Percentiles rank a stretch among this genome's conserved stretches.
Conservation (phyloP, 495 filamentous ascomycete genomes). For the Aeminium ludgeri region DNA sequence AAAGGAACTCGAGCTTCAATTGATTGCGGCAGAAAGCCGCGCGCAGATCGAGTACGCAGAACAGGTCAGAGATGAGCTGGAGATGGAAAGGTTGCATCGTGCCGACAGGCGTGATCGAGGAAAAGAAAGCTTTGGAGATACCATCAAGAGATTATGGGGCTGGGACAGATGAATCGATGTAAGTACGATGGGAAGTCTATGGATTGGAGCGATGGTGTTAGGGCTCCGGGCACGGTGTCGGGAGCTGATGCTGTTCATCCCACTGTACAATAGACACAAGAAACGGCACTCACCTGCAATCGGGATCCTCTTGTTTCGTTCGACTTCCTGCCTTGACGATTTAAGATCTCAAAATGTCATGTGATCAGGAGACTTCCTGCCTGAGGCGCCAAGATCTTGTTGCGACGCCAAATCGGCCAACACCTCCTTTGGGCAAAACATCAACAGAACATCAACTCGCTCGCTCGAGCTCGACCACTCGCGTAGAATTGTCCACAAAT, state of each 20-base stretch:
- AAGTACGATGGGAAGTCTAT: neutral
- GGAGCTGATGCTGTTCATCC: too few species aligned
- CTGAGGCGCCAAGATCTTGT: too few species aligned
- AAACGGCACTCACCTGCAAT: too few species aligned
- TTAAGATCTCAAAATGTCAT: too few species aligned
- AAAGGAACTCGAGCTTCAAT: conserved; percentile 20
- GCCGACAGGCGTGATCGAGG: conserved; percentile 21
- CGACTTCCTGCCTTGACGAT: too few species aligned
- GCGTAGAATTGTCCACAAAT: neutral
- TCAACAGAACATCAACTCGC: neutral
- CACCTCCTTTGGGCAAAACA: neutral
- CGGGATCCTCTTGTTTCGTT: too few species aligned
- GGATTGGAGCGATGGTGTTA: too few species aligned
- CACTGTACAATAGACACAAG: too few species aligned
- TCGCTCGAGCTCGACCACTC: neutral
- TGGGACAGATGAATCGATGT: conserved; percentile 12
- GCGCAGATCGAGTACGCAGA: conserved; percentile 17
- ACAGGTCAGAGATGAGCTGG: conserved; percentile 13
- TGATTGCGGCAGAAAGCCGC: conserved; percentile 20
- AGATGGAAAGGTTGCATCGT: conserved; percentile 19
- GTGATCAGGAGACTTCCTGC: too few species aligned
- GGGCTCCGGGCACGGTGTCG: too few species aligned
- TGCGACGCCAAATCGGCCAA: too few species aligned
- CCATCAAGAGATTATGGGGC: conserved; percentile 23
- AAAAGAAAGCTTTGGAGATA: conserved; percentile 23